phyloP scores from a whole-genome alignment of 495 filamentous ascomycete genomes.

The Talaromyces borbonicus region DNA sequence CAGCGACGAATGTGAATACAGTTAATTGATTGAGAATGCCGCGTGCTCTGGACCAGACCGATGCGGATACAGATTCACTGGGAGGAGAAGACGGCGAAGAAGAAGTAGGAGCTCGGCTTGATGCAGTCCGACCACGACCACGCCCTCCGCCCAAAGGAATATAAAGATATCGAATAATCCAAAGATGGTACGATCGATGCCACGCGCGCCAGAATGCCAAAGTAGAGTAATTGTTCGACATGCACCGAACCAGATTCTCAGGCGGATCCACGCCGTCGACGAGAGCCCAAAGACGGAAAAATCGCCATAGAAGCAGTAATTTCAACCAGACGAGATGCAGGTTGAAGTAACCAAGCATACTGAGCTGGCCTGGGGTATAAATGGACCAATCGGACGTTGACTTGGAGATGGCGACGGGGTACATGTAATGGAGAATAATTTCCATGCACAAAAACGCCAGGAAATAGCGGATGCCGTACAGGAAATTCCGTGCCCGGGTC shows the following conservation, averaged over 20 bases:
- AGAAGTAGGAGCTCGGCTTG: not conserved
- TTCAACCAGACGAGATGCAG: conserved; percentile 98
- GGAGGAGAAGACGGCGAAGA: conserved; percentile 18
- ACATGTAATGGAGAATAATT: conserved; percentile 84
- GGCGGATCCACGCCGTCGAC: conserved; percentile 87
- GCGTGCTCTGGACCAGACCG: conserved; percentile 21
- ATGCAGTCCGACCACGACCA: not conserved
- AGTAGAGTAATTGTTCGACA: conserved; percentile 87
- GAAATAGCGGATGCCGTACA: conserved; percentile 79
- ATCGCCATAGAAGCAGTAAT: conserved; percentile 89
- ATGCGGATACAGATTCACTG: conserved; percentile 16
- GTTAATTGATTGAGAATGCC: conserved; percentile 59
- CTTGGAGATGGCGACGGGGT: conserved; percentile 88
- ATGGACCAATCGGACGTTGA: conserved; percentile 64
- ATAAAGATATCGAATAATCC: conserved; percentile 91
- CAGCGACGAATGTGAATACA: conserved; percentile 95
- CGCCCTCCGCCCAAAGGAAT: conserved; percentile 71
- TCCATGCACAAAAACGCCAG: conserved; percentile 85
- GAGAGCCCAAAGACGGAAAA: conserved; percentile 93
- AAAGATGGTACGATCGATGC: conserved; percentile 91
- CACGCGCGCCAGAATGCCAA: conserved; percentile 93
- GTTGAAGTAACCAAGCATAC: conserved; percentile 91
- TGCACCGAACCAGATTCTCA: conserved; percentile 97
- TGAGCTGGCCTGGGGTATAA: conserved; percentile 82
- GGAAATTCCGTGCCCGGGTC: conserved; percentile 51